These are phyloP conservation scores for Yamadazyma olivae DNA, from an alignment of 805 yeast species.

Conservation along the genomic window DNA sequence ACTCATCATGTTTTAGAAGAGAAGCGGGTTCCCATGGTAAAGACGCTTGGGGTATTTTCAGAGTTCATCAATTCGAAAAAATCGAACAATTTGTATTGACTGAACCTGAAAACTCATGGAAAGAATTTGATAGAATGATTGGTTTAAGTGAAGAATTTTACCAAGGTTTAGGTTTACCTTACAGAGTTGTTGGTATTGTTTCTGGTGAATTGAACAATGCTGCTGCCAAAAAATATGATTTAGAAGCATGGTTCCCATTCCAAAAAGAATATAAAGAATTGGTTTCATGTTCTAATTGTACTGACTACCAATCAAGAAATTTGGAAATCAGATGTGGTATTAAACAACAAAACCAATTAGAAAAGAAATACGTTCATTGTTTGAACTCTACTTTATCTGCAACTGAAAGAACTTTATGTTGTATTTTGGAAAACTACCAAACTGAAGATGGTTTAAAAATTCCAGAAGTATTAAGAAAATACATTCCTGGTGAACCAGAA, in stretches of 20 bases:
- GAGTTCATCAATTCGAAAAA: slow-evolving; percentile 98
- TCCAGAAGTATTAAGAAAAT: slow-evolving; percentile 94
- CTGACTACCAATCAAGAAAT: slow-evolving; percentile 98
- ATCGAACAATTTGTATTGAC: slow-evolving; percentile 94
- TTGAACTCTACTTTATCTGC: slow-evolving; percentile 96
- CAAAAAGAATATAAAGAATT: slow-evolving; percentile 98
- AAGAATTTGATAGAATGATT: slow-evolving; percentile 95
- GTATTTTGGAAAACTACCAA: slow-evolving; percentile 96
- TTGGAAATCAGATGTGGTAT: slow-evolving; percentile 98
- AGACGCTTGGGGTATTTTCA: slow-evolving; percentile 99
- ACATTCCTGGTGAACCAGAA: slow-evolving; percentile 98
- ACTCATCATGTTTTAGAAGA: slow-evolving; percentile 97
- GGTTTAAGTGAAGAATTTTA: slow-evolving; percentile 87
- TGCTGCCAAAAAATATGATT: slow-evolving; percentile 97
- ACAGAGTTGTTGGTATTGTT: slow-evolving; percentile 96
- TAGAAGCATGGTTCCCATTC: slow-evolving; percentile 99
- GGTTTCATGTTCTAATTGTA: slow-evolving; percentile 98
- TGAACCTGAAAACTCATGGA: slow-evolving; percentile 98
- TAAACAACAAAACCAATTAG: slow-evolving; percentile 90
- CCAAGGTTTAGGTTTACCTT: slow-evolving; percentile 87
- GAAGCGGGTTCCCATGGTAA: slow-evolving; percentile 99
- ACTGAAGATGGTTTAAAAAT: slow-evolving; percentile 91
- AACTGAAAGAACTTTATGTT: slow-evolving; percentile 97
- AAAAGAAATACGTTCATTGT: slow-evolving; percentile 98
- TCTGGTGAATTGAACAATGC: slow-evolving; percentile 98